These are phyloP conservation scores for Psilocybe subaeruginosa DNA, from an alignment of 768 basidiomycete species.

Conservation along the genomic window DNA sequence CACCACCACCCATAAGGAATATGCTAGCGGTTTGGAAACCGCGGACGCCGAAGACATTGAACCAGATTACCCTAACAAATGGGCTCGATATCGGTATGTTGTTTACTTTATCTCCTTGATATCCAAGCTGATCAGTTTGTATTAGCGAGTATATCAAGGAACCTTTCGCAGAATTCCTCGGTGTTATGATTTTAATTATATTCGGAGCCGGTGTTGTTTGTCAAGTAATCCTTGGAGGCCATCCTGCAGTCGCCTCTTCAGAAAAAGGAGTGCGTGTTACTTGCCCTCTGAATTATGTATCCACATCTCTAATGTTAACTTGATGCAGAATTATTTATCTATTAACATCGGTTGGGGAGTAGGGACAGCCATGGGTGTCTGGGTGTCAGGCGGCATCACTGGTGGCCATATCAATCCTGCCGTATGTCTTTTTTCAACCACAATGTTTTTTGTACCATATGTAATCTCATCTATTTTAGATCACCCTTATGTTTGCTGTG, in stretches of 20 bases:
- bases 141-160: slow-evolving; percentile 54
- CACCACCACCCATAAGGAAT: slow-evolving; percentile 16
- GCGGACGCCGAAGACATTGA: slow-evolving; percentile 31
- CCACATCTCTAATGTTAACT: slow-evolving; percentile 4
- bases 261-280: slow-evolving; percentile 56
- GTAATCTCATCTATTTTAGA: slow-evolving; percentile 33
- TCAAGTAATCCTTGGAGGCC: slow-evolving; percentile 55
- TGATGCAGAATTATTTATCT: slow-evolving; percentile 45
- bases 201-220: slow-evolving; percentile 63
- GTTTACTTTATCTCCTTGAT: background rate
- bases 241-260: slow-evolving; percentile 43
- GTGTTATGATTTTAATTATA: slow-evolving; percentile 58
- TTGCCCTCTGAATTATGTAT: background rate
- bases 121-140: background rate
- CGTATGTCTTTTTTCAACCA: slow-evolving; percentile 34
- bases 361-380: slow-evolving; percentile 68
- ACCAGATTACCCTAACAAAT: slow-evolving; percentile 48
- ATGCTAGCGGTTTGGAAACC: slow-evolving; percentile 22
- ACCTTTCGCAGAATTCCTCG: slow-evolving; percentile 66
- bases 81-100: slow-evolving; percentile 58
- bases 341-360: slow-evolving; percentile 60
- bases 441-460: background rate
- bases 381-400: slow-evolving; percentile 67
- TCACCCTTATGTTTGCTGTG: slow-evolving; percentile 70
- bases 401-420: slow-evolving; percentile 80